Evolutionary conservation across 2,329 filamentous ascomycete genomes (phyloP).

Genomic region (Pyrenochaeta sp.): DNA sequence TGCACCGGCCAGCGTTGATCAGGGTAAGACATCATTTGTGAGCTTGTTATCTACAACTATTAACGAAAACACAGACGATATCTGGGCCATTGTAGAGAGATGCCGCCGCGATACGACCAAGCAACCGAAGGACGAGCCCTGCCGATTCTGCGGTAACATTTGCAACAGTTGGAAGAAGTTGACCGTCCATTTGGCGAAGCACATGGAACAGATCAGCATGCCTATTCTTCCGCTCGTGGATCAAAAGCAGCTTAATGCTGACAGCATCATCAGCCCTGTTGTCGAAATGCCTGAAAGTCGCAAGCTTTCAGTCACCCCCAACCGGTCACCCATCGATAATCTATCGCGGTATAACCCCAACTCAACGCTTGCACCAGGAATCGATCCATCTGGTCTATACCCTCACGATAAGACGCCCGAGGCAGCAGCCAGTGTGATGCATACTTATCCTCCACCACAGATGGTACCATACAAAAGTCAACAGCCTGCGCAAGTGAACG

Average conservation of each 20-base stretch:
- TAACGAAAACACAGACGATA: conserved; percentile 60
- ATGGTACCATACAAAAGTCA: conserved; percentile 34
- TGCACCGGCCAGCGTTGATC: conserved; percentile 30
- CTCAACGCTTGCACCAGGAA: conserved; percentile 42
- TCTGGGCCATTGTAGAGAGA: conserved; percentile 79
- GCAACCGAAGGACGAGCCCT: conserved; percentile 77
- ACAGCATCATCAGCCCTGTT: conserved; percentile 50
- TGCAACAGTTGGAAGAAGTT: conserved; percentile 91
- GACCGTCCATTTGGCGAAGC: conserved; percentile 90
- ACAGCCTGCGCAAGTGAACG: conserved; percentile 26
- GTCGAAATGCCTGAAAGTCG: conserved; percentile 47
- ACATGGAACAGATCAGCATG: conserved; percentile 91
- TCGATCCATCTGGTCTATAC: conserved; percentile 41
- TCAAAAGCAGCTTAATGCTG: conserved; percentile 48
- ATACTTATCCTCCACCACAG: conserved; percentile 51
- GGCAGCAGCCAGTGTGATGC: conserved; percentile 39
- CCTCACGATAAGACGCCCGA: conserved; percentile 32
- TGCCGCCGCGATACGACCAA: conserved; percentile 76
- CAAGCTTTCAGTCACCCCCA: conserved; percentile 40
- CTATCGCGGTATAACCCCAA: conserved; percentile 41
- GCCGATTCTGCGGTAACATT: conserved; percentile 83
- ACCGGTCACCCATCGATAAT: conserved; percentile 42
- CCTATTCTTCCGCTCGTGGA: conserved; percentile 69
- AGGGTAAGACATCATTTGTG: conserved; percentile 26
- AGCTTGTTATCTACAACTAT: neutral